Percentiles rank a stretch among this genome's conserved stretches.
These are phyloP conservation scores for Plasmodium gallinaceum DNA, from an alignment of 169 alveolate genomes.

Conservation along the genomic window DNA sequence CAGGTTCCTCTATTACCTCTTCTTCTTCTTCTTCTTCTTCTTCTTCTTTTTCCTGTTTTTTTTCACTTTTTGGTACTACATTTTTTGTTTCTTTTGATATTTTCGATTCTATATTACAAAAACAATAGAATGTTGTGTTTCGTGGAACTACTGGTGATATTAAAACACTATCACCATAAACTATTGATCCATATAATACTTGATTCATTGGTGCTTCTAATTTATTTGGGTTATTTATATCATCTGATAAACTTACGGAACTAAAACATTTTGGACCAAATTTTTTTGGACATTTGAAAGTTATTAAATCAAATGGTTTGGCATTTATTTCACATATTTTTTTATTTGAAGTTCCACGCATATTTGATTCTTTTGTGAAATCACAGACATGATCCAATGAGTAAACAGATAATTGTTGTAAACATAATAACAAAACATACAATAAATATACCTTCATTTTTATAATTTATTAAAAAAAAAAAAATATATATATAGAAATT, in stretches of 20 bases:
- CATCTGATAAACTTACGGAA: conserved; percentile 3
- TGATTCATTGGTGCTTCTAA: conserved; percentile 13
- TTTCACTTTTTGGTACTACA: neutral
- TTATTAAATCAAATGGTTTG: conserved; percentile 46
- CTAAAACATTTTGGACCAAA: conserved; percentile 48
- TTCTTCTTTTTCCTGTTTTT: neutral
- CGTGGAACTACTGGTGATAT: conserved; percentile 39
- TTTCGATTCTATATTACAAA: conserved; percentile 27
- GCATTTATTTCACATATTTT: conserved; percentile 30
- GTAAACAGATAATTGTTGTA: too few species aligned
- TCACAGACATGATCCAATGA: conserved; percentile 37
- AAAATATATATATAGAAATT: neutral
- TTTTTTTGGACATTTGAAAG: conserved; percentile 50
- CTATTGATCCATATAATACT: conserved; percentile 44
- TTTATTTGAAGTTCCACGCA: conserved; percentile 1
- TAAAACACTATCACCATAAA: conserved; percentile 42
- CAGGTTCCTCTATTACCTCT: neutral
- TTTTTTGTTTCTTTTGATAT: neutral
- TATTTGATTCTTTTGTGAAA: conserved; percentile 37
- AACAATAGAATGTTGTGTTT: conserved; percentile 31
- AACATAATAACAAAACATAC: neutral
- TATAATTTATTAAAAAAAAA: neutral
- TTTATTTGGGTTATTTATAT: neutral
- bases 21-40: neutral
- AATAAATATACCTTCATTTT: conserved; percentile 5